These are phyloP conservation scores for Oxytropis ochrocephala DNA, from an alignment of 306 rosid genomes.

Conservation along the genomic window DNA sequence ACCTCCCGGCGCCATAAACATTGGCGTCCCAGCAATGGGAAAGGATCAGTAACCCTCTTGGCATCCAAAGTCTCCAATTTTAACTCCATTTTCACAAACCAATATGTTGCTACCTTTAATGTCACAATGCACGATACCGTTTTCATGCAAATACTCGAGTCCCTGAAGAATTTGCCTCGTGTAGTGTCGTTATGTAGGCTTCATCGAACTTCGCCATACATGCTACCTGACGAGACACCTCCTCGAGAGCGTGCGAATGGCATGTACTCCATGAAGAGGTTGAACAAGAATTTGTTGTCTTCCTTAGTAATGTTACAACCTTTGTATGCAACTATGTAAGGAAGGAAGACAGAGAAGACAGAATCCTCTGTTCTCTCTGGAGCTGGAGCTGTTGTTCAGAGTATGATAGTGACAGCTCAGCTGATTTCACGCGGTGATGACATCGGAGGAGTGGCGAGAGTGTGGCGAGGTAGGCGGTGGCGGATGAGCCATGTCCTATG, in stretches of 20 bases:
- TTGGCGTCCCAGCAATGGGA: slow-evolving; percentile 63
- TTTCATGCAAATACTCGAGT: slow-evolving; percentile 55
- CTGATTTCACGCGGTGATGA: slow-evolving; percentile 67
- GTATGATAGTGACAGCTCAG: slow-evolving; percentile 36
- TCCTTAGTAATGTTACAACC: slow-evolving; percentile 57
- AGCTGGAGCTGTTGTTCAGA: slow-evolving; percentile 29
- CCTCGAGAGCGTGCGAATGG: slow-evolving; percentile 46
- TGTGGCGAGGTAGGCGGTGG: slow-evolving; percentile 82
- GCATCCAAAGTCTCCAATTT: slow-evolving; percentile 91
- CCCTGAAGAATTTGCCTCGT: slow-evolving; percentile 44
- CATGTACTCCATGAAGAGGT: slow-evolving; percentile 73
- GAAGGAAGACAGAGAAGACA: slow-evolving; percentile 59
- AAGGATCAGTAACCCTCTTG: slow-evolving; percentile 18
- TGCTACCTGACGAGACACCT: slow-evolving; percentile 20
- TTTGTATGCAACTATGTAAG: slow-evolving; percentile 47
- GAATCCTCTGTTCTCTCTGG: slow-evolving; percentile 51
- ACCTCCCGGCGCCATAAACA: slow-evolving; percentile 95
- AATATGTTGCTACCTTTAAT: slow-evolving; percentile 78
- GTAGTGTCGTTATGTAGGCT: slow-evolving; percentile 35
- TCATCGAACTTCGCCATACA: slow-evolving; percentile 44
- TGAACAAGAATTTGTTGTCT: slow-evolving; percentile 32
- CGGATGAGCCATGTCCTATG: slow-evolving; percentile 84
- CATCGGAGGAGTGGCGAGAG: slow-evolving; percentile 14
- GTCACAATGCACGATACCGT: slow-evolving; percentile 87
- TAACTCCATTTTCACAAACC: slow-evolving; percentile 45